Evolutionary conservation across 176 grass and related monocot species (phyloP).

Genomic region (Aegilops speltoides): DNA sequence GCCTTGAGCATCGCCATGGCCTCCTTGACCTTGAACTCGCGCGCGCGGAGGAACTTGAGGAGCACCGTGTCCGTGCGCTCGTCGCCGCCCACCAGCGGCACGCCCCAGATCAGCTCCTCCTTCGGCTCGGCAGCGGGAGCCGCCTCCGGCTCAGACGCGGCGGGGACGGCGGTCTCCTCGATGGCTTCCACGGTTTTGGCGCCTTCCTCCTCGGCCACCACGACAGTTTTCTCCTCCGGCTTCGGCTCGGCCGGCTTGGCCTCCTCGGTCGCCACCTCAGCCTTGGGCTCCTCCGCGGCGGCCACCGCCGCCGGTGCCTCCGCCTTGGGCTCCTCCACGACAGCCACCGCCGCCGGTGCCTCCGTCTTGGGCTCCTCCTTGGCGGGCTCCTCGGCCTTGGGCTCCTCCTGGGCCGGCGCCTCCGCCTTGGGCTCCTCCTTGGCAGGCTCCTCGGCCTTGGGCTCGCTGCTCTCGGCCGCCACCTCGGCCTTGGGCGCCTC

Average conservation of each 20-base stretch:
- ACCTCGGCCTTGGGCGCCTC: neutral
- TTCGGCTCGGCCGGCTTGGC: neutral
- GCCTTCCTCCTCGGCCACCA: slow-evolving; percentile 12
- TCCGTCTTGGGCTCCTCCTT: slow-evolving; percentile 30
- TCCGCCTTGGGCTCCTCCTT: slow-evolving; percentile 11
- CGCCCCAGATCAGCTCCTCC: slow-evolving; percentile 57
- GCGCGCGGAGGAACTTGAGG: slow-evolving; percentile 85
- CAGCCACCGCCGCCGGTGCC: neutral
- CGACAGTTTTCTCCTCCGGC: slow-evolving; percentile 9
- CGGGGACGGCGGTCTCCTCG: slow-evolving; percentile 26
- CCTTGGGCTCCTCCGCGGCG: slow-evolving; percentile 31
- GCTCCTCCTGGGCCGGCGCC: neutral
- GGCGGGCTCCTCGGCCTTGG: neutral
- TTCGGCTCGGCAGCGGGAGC: slow-evolving; percentile 4
- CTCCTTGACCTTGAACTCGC: slow-evolving; percentile 77
- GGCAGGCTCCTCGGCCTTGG: neutral
- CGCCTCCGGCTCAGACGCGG: neutral
- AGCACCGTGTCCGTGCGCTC: slow-evolving; percentile 81
- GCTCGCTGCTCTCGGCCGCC: neutral
- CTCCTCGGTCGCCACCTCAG: slow-evolving; percentile 27
- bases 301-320: neutral
- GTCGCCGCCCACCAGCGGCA: slow-evolving; percentile 54
- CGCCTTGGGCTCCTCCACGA: no score
- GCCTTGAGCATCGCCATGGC: slow-evolving; percentile 75
- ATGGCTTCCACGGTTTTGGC: slow-evolving; percentile 33